Base-by-base conservation (phyloP, 1,284 basidiomycete genomes). In the Porphyrellus sp. region DNA sequence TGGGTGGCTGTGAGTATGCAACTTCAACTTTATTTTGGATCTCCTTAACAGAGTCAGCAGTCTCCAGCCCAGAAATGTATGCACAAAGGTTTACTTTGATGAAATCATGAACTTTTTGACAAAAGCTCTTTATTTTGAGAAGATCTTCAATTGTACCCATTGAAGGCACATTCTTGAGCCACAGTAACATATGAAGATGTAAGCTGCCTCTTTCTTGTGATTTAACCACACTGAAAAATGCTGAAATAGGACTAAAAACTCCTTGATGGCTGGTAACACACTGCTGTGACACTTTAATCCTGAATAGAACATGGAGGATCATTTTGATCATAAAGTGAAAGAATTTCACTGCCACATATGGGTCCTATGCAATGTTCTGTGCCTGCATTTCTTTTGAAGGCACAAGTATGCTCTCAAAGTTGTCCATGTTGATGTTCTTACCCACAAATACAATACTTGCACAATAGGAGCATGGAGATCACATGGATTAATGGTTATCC, bases 371-470 rank as follows among this genome's bases (percentile, higher is more conserved):
- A 5, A 77, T 65, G 40, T 72, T 75, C 0, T 45, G 7, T 1
- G 66, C 64, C 0, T 67, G 58, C 38, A 67, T 13, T 0, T 59
- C 49, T 4, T 49, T 56, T 18, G 60, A 59, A 0, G 70, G 74
- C 0, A 70, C 73, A 5, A 28, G 16, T 15, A 8, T 5, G 8
- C 15, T 34, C 30, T 31, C 8, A 46, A 76, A 74, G 0, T 48
- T 8, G 46, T 77, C 70, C 28, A 77, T 34, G 39, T 77, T 58
- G 5, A 77, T 74, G 0, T 73, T 51, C 44, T 69, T 64, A 0
- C 77, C 73, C 0, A 65, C 63, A 21, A 78, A 66, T 0, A 77
- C 52, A 78, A 66, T 0, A 77, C 52, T 43, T 78, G 73, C 0
- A 62, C 71, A 16, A 72, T 62, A 0, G 63, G 68, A 51, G 70